Percentiles rank a stretch among this genome's conserved stretches.
These are phyloP conservation scores for Xanthoconium stramineum DNA, from an alignment of 768 basidiomycete species.

Conservation along the genomic window DNA sequence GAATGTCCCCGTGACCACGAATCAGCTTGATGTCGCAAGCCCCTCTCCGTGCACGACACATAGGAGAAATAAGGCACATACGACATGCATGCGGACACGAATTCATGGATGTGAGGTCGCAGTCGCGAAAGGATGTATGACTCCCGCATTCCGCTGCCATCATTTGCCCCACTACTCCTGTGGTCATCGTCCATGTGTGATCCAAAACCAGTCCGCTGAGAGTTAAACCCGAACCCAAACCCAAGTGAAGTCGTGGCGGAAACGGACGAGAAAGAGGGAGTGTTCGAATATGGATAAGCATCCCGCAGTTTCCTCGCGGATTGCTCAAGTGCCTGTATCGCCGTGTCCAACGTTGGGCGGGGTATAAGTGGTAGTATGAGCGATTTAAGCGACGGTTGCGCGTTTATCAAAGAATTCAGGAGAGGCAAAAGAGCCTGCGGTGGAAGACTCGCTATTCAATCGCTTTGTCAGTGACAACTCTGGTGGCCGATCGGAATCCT, in stretches of 20 bases:
- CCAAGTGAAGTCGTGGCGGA: slow-evolving; percentile 36
- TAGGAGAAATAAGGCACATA: slow-evolving; percentile 86
- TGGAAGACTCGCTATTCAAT: slow-evolving; percentile 66
- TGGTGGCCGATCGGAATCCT: not conserved
- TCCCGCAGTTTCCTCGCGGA: slow-evolving; percentile 74
- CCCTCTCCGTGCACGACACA: slow-evolving; percentile 30
- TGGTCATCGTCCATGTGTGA: slow-evolving; percentile 29
- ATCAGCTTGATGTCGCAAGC: slow-evolving; percentile 21
- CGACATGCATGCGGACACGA: slow-evolving; percentile 71
- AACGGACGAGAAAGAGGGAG: slow-evolving; percentile 30
- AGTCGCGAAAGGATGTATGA: slow-evolving; percentile 75
- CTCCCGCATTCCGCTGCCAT: slow-evolving; percentile 70
- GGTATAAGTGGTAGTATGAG: slow-evolving; percentile 75
- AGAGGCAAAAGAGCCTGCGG: slow-evolving; percentile 73
- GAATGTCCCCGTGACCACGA: slow-evolving; percentile 38
- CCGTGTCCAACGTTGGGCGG: slow-evolving; percentile 76
- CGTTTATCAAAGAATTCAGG: slow-evolving; percentile 61
- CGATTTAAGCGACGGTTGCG: slow-evolving; percentile 70
- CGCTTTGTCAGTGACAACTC: slow-evolving; percentile 7
- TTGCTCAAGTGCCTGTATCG: slow-evolving; percentile 61
- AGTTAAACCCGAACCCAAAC: slow-evolving; percentile 25
- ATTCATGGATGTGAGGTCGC: slow-evolving; percentile 72
- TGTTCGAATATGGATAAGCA: slow-evolving; percentile 77
- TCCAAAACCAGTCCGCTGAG: slow-evolving; percentile 31
- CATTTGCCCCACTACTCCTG: slow-evolving; percentile 19